Evolutionary conservation across 495 filamentous ascomycete genomes (phyloP).

Genomic region (Aspergillus sclerotioniger): DNA sequence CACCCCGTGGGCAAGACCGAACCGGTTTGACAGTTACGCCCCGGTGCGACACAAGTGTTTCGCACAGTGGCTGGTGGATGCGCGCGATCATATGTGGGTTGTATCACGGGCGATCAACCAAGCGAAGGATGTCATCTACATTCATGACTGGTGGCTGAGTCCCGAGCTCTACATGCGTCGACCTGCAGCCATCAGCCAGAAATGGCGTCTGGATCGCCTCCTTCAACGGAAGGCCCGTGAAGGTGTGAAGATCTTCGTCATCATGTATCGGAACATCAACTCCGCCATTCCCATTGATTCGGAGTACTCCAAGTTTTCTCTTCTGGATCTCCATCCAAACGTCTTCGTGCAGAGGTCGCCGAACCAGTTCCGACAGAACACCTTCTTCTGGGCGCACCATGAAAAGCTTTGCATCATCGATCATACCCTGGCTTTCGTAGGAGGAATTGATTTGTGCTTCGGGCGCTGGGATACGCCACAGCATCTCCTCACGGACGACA

Average conservation of each 20-base stretch:
- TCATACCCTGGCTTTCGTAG: slow-evolving; percentile 93
- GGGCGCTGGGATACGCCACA: slow-evolving; percentile 96
- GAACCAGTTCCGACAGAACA: slow-evolving; percentile 96
- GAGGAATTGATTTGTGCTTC: slow-evolving; percentile 96
- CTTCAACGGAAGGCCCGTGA: slow-evolving; percentile 89
- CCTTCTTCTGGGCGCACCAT: slow-evolving; percentile 99
- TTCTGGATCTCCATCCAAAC: slow-evolving; percentile 94
- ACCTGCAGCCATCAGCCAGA: slow-evolving; percentile 95
- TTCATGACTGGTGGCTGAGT: slow-evolving; percentile 99
- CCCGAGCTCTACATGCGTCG: slow-evolving; percentile 95
- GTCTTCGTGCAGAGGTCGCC: slow-evolving; percentile 94
- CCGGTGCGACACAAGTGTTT: slow-evolving; percentile 83
- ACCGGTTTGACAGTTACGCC: slow-evolving; percentile 92
- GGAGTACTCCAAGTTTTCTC: slow-evolving; percentile 97
- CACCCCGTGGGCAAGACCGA: slow-evolving; percentile 75
- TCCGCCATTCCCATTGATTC: slow-evolving; percentile 97
- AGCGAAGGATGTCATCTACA: slow-evolving; percentile 98
- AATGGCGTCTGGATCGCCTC: slow-evolving; percentile 96
- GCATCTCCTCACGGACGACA: slow-evolving; percentile 87
- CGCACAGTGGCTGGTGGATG: slow-evolving; percentile 97
- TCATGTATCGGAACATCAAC: slow-evolving; percentile 98
- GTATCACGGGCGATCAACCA: slow-evolving; percentile 96
- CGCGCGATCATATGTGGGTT: slow-evolving; percentile 98
- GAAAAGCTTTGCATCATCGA: slow-evolving; percentile 96
- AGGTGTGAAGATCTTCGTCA: slow-evolving; percentile 97